Percentiles rank a stretch among this genome's conserved stretches.
Evolutionary conservation across 768 basidiomycete genomes (phyloP).

Genomic region (Dioszegia crocea): DNA sequence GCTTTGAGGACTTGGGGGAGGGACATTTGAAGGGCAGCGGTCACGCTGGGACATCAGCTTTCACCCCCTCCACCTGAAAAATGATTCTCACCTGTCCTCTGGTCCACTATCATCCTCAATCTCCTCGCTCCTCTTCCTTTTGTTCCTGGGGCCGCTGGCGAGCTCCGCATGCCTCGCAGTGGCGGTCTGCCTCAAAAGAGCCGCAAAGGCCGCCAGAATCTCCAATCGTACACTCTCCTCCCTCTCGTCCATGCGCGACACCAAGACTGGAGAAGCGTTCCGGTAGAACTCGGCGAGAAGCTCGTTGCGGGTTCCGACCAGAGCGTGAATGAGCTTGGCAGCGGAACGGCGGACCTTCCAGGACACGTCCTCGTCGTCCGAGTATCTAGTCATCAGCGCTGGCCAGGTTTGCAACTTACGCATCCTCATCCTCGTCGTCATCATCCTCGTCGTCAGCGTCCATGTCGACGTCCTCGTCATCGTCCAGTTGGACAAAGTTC

Average conservation of each 20-base stretch:
- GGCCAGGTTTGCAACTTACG: conserved; percentile 54
- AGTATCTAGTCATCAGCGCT: conserved; percentile 61
- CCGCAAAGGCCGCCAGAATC: conserved; percentile 79
- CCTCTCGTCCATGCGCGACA: conserved; percentile 86
- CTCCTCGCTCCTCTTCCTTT: conserved; percentile 51
- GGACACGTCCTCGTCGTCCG: conserved; percentile 96
- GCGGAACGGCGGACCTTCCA: conserved; percentile 95
- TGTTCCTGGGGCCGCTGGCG: conserved; percentile 47
- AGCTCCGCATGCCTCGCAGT: conserved; percentile 55
- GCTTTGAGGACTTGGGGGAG: conserved; percentile 74
- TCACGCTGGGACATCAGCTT: conserved; percentile 18
- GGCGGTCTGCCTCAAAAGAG: conserved; percentile 76
- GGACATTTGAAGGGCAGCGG: conserved; percentile 54
- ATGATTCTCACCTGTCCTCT: conserved; percentile 37
- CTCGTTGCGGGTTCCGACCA: conserved; percentile 87
- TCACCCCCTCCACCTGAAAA: not conserved
- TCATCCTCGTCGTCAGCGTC: conserved; percentile 64
- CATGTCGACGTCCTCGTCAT: conserved; percentile 57
- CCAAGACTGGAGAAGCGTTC: conserved; percentile 78
- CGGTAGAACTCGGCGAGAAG: conserved; percentile 73
- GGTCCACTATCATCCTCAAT: conserved; percentile 53
- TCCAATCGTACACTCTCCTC: conserved; percentile 93
- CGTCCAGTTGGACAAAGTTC: conserved; percentile 67
- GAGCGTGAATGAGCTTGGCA: conserved; percentile 77
- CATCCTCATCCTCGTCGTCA: conserved; percentile 72